Evolutionary conservation across 495 filamentous ascomycete genomes (phyloP).

Genomic region (Daldinia grandis): DNA sequence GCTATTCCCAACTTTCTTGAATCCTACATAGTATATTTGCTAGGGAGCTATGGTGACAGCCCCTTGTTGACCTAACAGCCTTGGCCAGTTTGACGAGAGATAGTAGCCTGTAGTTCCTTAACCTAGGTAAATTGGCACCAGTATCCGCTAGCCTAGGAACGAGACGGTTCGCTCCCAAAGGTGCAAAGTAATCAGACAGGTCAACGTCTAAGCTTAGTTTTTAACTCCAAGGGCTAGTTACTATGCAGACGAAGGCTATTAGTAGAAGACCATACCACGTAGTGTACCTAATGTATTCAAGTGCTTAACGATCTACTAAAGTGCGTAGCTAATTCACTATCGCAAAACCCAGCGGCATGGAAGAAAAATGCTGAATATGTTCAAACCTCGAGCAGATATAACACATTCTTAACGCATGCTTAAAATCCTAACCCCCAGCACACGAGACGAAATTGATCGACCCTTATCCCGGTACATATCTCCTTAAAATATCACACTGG

Average conservation of each 20-base stretch:
- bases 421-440: not conserved
- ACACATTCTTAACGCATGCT: not conserved
- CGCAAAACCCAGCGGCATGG: not conserved
- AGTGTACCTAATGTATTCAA: too few relatives aligned
- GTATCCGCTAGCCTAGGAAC: not conserved
- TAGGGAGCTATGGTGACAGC: not conserved
- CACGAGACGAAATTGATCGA: not conserved
- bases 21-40: not conserved
- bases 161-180: not conserved
- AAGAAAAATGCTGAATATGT: not conserved
- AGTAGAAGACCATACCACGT: not conserved
- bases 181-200: not conserved
- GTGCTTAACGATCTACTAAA: not conserved
- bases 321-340: not conserved
- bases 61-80: not conserved
- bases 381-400: not conserved
- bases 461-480: not conserved
- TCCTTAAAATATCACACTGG: not conserved
- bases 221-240: not conserved
- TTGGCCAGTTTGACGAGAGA: not conserved
- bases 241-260: not conserved
- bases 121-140: not conserved
- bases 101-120: not conserved
- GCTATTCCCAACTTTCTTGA: conserved; percentile 25
- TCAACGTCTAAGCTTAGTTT: not conserved